A percentile compares a stretch with the other conserved stretches of the same genome.
These are phyloP conservation scores for Dalbergia oliveri DNA, from an alignment of 306 rosid genomes.

Conservation along the genomic window DNA sequence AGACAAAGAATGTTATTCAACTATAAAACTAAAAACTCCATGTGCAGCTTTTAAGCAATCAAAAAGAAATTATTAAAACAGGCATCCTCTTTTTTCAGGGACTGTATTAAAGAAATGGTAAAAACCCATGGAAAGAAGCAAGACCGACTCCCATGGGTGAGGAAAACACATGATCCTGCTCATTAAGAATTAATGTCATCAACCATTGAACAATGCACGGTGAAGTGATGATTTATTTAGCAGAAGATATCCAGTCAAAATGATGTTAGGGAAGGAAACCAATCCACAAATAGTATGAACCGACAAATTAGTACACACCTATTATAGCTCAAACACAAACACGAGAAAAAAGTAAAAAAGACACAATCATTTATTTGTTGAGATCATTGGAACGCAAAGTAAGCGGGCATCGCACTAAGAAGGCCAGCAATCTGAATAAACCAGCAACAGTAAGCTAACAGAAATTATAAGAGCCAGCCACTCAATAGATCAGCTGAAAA, in stretches of 20 bases:
- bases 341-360: background rate
- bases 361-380: background rate
- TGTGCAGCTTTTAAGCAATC: background rate
- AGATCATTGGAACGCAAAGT: slow-evolving; percentile 39
- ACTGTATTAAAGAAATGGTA: background rate
- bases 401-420: background rate
- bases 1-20: background rate
- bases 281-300: slow-evolving; percentile 32
- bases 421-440: slow-evolving; percentile 27
- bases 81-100: background rate
- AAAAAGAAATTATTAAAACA: background rate
- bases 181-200: background rate
- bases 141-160: too few species aligned
- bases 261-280: slow-evolving; percentile 14
- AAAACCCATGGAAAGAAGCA: background rate
- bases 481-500: slow-evolving; percentile 44
- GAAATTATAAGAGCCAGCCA: slow-evolving; percentile 4
- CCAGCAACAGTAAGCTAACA: background rate
- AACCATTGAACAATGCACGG: slow-evolving; percentile 8
- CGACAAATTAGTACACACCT: slow-evolving; percentile 25
- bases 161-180: background rate
- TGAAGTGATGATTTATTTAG: background rate
- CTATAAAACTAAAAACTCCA: background rate
- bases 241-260: slow-evolving; percentile 16
- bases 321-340: slow-evolving; percentile 19